Evolutionary conservation across 2,329 filamentous ascomycete genomes (phyloP), one percentile per base, ranked within the genome.

Genomic region (Sporothrix brasiliensis): DNA sequence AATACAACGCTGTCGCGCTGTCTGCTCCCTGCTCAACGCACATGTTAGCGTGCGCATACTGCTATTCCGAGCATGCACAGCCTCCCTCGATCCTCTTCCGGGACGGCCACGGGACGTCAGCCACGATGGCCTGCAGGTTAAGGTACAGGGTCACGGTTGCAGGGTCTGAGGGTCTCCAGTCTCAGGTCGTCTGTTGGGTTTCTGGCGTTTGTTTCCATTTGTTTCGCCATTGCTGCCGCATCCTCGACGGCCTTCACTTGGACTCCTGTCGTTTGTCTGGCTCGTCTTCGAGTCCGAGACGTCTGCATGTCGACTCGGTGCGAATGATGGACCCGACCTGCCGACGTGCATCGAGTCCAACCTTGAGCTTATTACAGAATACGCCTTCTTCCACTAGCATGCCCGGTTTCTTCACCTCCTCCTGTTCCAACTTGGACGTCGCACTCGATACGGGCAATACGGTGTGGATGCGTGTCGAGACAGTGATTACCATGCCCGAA

Each of bases 31-130:
- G 3, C 27, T 30, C 27, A 30, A 30, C 27, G 27, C 27, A 30
- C 27, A 30, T 30, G 27, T 30, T 30, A 30, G 27, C 27, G 27
- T 30, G 27, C 27, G 34, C 34, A 34, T 9, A 34, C 34, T 34
- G 14, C 53, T 56, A 56, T 56, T 58, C 30, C 30, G 7, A 58
- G 58, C 58, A 11, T 63, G 58, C 58, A 63, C 58, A 63, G 58
- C 58, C 58, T 63, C 58, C 21, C 58, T 11, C 58, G 58, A 63
- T 63, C 39, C 58, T 63, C 58, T 27, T 63, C 39, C 47, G 58
- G 39, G 39, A 63, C 58, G 13, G 41, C 58, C 11, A 39, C n/a
- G 47, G 58, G 58, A 7, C 39, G 39, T 39, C 41, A 60, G 58
- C 58, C 58, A 47, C 58, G 58, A 27, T 39, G 39, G 58, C 21